These are phyloP conservation scores for Clarireedia sp. DNA, from an alignment of 2,329 filamentous ascomycete species.

Conservation along the genomic window DNA sequence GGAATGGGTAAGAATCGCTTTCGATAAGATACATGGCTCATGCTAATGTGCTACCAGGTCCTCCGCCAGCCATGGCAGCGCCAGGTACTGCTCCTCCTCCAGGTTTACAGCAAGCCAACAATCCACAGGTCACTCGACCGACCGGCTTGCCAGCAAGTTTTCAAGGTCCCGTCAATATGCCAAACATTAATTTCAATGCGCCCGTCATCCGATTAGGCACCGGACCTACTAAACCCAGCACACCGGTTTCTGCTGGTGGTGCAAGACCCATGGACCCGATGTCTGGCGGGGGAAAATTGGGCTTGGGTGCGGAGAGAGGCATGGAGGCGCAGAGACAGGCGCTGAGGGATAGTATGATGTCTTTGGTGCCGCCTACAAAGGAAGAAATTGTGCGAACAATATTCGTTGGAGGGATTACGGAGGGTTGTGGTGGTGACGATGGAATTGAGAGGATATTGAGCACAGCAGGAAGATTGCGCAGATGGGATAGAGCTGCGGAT, in stretches of 20 bases:
- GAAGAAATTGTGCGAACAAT: slow-evolving; percentile 91
- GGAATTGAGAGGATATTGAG: slow-evolving; percentile 71
- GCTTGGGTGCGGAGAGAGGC: slow-evolving; percentile 34
- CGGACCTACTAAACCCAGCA: slow-evolving; percentile 55
- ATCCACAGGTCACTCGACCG: slow-evolving; percentile 69
- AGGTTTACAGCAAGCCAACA: slow-evolving; percentile 67
- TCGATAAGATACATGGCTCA: neutral
- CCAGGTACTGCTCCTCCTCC: slow-evolving; percentile 75
- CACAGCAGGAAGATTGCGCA: slow-evolving; percentile 68
- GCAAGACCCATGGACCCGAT: slow-evolving; percentile 35
- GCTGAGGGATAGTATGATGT: slow-evolving; percentile 60
- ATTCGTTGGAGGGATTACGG: slow-evolving; percentile 80
- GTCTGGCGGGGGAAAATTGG: slow-evolving; percentile 32
- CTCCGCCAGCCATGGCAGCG: slow-evolving; percentile 73
- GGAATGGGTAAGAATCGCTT: slow-evolving; percentile 61
- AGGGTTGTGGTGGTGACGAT: slow-evolving; percentile 67
- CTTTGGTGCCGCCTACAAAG: slow-evolving; percentile 70
- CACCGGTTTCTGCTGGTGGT: slow-evolving; percentile 29
- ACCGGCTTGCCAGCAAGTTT: slow-evolving; percentile 75
- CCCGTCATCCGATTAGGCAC: slow-evolving; percentile 92
- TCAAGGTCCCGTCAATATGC: slow-evolving; percentile 83
- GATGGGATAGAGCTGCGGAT: slow-evolving; percentile 76
- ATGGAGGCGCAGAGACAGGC: slow-evolving; percentile 60
- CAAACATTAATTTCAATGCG: slow-evolving; percentile 96
- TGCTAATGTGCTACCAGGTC: slow-evolving; percentile 40